Percentiles rank a stretch among this genome's conserved stretches.
phyloP scores from a whole-genome alignment of 2,329 filamentous ascomycete genomes.

The Teratosphaeria epicoccoides region DNA sequence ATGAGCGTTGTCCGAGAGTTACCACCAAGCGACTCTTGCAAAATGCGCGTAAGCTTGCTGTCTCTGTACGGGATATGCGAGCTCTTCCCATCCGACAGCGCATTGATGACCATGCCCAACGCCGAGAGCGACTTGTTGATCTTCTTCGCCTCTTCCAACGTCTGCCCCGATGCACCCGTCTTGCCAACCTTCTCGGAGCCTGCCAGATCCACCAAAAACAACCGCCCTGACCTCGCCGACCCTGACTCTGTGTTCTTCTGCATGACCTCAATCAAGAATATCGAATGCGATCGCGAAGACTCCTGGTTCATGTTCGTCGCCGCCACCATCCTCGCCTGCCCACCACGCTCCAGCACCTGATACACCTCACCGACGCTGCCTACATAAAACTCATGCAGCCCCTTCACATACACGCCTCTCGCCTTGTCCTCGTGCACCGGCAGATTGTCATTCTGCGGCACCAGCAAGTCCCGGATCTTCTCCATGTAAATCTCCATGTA shows the following conservation, averaged over 20 bases:
- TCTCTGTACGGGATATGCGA: conserved; percentile 94
- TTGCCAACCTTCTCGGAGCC: conserved; percentile 98
- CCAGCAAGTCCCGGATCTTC: conserved; percentile 83
- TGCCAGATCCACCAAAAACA: conserved; percentile 95
- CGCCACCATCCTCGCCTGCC: conserved; percentile 77
- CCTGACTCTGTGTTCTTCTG: conserved; percentile 97
- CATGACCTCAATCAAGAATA: conserved; percentile 92
- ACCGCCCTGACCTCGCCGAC: conserved; percentile 87
- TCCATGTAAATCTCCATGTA: conserved; percentile 99
- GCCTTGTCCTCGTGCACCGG: conserved; percentile 98
- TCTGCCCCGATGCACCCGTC: conserved; percentile 94
- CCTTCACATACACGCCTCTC: conserved; percentile 92
- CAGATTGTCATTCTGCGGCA: conserved; percentile 88
- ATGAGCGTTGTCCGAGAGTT: conserved; percentile 98
- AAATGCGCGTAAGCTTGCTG: conserved; percentile 90
- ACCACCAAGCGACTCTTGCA: conserved; percentile 94
- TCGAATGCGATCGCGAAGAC: conserved; percentile 94
- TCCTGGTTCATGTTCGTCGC: conserved; percentile 99
- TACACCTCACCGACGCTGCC: conserved; percentile 93
- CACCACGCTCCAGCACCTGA: conserved; percentile 90
- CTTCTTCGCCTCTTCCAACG: conserved; percentile 96
- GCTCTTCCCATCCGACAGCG: conserved; percentile 92
- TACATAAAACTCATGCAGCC: conserved; percentile 86
- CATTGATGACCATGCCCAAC: conserved; percentile 97
- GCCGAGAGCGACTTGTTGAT: conserved; percentile 99